Conservation (phyloP, 2,329 filamentous ascomycete genomes). For the Talaromyces sp. region DNA sequence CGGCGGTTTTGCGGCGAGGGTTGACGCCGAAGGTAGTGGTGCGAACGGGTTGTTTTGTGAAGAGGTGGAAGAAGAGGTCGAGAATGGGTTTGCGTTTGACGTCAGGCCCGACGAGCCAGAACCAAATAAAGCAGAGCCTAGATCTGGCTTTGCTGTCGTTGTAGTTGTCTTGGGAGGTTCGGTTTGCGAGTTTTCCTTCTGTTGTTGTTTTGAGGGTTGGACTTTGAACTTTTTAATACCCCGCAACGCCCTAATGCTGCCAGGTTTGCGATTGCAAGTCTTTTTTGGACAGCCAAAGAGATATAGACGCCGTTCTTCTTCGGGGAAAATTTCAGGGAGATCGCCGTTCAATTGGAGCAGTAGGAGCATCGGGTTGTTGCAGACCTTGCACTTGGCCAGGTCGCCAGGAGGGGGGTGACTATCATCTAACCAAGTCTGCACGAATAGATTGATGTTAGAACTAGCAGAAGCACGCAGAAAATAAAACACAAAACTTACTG, state of each 20-base stretch:
- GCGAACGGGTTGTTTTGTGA: conserved; percentile 56
- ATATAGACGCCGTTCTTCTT: conserved; percentile 82
- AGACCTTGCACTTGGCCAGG: conserved; percentile 79
- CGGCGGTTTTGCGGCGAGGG: conserved; percentile 40
- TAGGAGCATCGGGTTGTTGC: conserved; percentile 75
- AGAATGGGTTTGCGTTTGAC: conserved; percentile 59
- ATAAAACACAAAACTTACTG: conserved; percentile 54
- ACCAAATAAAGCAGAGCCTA: conserved; percentile 60
- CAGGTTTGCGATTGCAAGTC: conserved; percentile 73
- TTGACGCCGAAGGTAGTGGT: conserved; percentile 36
- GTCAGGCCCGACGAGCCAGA: conserved; percentile 33
- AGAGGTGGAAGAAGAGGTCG: conserved; percentile 31
- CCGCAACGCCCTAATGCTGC: conserved; percentile 71
- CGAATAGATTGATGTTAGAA: neutral
- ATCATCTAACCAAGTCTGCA: conserved; percentile 77
- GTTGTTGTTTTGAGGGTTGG: conserved; percentile 22
- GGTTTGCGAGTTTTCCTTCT: conserved; percentile 14
- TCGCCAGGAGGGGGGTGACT: conserved; percentile 65
- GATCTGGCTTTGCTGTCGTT: conserved; percentile 28
- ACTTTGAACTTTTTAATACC: conserved; percentile 52
- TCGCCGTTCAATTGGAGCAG: conserved; percentile 89
- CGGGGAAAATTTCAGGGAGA: conserved; percentile 77
- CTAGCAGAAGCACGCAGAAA: neutral
- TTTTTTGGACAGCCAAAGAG: conserved; percentile 76
- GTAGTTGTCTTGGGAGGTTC: neutral